Conservation (phyloP, 148 eudicot species). For the Polygonum maritimum region DNA sequence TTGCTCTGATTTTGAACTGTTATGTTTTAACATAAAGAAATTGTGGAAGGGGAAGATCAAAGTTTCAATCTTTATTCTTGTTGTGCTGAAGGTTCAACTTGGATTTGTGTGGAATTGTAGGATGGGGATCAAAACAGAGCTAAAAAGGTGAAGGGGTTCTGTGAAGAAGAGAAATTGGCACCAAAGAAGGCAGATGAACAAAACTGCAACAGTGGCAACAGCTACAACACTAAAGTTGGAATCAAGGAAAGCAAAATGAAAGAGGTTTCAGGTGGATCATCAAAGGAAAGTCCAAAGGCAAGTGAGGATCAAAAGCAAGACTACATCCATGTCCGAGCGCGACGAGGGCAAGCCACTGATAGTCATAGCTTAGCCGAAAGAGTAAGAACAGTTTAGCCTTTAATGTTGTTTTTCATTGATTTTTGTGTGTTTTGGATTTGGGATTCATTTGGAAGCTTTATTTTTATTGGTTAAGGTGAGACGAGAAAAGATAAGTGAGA, state of each 20-base stretch:
- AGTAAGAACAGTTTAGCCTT: slow-evolving; percentile 24
- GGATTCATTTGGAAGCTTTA: neutral
- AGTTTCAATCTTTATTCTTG: neutral
- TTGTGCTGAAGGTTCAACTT: neutral
- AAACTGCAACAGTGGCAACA: neutral
- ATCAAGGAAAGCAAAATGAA: slow-evolving; percentile 21
- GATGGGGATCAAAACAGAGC: slow-evolving; percentile 32
- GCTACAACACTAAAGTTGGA: slow-evolving; percentile 5
- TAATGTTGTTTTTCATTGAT: neutral
- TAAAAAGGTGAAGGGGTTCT: slow-evolving; percentile 46
- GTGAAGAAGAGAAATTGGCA: slow-evolving; percentile 35
- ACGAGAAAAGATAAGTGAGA: slow-evolving; percentile 89
- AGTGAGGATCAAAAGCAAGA: slow-evolving; percentile 59
- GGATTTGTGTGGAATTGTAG: neutral
- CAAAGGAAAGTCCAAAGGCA: neutral
- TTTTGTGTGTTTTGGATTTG: neutral
- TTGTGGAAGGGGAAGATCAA: neutral
- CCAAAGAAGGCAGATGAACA: slow-evolving; percentile 24
- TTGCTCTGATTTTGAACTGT: neutral
- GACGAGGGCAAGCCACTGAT: slow-evolving; percentile 98
- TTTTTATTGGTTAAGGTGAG: slow-evolving; percentile 44
- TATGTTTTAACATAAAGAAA: neutral
- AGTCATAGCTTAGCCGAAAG: slow-evolving; percentile 99
- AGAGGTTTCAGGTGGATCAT: slow-evolving; percentile 17
- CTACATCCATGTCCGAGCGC: slow-evolving; percentile 93